phyloP scores from a whole-genome alignment of 1,284 basidiomycete species.

The Porogramme epimiltina region DNA sequence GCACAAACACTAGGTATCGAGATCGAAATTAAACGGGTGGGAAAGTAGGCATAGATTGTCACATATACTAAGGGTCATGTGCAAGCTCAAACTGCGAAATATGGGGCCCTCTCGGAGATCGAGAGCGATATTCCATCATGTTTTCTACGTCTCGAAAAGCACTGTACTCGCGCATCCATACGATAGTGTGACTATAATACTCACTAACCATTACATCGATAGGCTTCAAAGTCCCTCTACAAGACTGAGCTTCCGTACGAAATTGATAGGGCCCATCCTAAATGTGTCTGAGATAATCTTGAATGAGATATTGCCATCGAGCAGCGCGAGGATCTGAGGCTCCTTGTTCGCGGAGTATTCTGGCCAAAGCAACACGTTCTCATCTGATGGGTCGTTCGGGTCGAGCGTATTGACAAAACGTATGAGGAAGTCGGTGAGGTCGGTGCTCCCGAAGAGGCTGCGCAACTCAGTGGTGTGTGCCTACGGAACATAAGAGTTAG shows the following conservation, averaged over 20 bases:
- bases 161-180: no score
- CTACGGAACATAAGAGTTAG: no score
- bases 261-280: conserved; percentile 35
- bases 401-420: conserved; percentile 20
- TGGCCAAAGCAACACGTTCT: conserved; percentile 44
- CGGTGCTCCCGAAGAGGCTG: conserved; percentile 20
- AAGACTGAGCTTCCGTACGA: conserved; percentile 11
- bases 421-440: conserved; percentile 23
- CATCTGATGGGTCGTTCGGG: conserved; percentile 33
- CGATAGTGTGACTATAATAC: no score
- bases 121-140: no score
- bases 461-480: conserved; percentile 26
- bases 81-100: no score
- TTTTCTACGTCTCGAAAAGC: no score
- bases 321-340: conserved; percentile 46
- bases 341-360: conserved; percentile 40
- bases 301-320: conserved; percentile 40
- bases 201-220: no score
- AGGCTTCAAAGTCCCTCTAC: conserved; percentile 10
- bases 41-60: no score
- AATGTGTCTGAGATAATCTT: conserved; percentile 43
- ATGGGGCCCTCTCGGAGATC: no score
- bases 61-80: no score
- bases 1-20: no score
- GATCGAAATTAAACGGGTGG: no score